Conservation (phyloP, 2,329 filamentous ascomycete species). For the Coleophoma crateriformis region DNA sequence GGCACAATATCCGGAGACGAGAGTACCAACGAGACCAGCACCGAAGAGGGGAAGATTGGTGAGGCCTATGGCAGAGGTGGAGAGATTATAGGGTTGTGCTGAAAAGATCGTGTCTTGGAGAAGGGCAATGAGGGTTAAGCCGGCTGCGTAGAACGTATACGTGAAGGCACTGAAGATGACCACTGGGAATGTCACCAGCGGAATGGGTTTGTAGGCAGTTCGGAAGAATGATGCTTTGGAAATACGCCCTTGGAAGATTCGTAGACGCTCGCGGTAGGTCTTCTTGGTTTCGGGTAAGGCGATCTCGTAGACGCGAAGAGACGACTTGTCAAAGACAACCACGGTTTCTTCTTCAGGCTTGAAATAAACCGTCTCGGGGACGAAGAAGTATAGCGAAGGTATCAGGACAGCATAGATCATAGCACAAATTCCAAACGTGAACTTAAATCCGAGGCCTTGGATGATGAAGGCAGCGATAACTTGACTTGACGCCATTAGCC, state of each 20-base stretch:
- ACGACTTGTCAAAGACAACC: constrained; percentile 2
- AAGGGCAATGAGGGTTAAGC: constrained; percentile 17
- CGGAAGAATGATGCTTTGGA: constrained; percentile 21
- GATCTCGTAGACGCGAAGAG: constrained; percentile 1
- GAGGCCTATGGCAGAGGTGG: constrained; percentile 13
- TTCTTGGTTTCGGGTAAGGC: constrained; percentile 1
- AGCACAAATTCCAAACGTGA: constrained; percentile 27
- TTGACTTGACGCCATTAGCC: constrained; percentile 22
- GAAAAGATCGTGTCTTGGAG: constrained; percentile 17
- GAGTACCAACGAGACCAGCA: constrained; percentile 29
- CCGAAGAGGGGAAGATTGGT: constrained; percentile 17
- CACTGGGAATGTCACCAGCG: constrained; percentile 17
- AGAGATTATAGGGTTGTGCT: constrained; percentile 14
- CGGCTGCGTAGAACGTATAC: constrained; percentile 12
- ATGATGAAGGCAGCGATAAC: constrained; percentile 31
- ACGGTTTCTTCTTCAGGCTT: neutral
- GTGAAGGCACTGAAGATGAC: constrained; percentile 3
- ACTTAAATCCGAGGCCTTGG: constrained; percentile 21
- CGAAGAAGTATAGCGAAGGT: constrained; percentile 32
- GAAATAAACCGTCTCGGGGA: constrained; percentile 32
- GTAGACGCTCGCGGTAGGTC: neutral
- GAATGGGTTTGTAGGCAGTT: constrained; percentile 19
- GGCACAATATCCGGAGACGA: constrained; percentile 27
- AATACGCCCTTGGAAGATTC: constrained; percentile 20
- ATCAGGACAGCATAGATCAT: constrained; percentile 33